phyloP scores from a whole-genome alignment of 805 yeast genomes.

The Metschnikowia lunata region DNA sequence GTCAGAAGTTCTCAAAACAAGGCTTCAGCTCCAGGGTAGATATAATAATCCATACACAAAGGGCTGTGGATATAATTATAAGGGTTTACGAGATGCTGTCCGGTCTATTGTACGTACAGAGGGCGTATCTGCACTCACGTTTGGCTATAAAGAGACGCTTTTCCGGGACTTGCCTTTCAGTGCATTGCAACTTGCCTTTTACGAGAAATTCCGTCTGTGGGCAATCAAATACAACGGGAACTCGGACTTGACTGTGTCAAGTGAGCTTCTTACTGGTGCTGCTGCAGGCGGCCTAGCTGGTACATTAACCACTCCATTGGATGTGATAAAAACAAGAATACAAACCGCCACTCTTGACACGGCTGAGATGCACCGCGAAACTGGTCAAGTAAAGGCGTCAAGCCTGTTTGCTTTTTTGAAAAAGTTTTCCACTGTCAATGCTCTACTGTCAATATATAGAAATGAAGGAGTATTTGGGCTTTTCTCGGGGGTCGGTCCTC shows the following conservation, averaged over 20 bases:
- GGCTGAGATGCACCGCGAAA: slow-evolving; percentile 10
- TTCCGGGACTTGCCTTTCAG: slow-evolving; percentile 92
- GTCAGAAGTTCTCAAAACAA: slow-evolving; percentile 87
- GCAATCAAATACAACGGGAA: slow-evolving; percentile 42
- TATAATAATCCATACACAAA: slow-evolving; percentile 70
- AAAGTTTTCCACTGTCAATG: slow-evolving; percentile 27
- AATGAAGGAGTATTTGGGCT: slow-evolving; percentile 76
- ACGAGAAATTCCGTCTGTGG: slow-evolving; percentile 70
- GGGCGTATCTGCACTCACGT: slow-evolving; percentile 72
- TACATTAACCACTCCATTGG: slow-evolving; percentile 81
- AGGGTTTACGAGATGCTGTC: slow-evolving; percentile 68
- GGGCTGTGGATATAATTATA: slow-evolving; percentile 81
- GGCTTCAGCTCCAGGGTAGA: slow-evolving; percentile 89
- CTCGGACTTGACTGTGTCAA: slow-evolving; percentile 47
- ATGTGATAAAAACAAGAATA: slow-evolving; percentile 85
- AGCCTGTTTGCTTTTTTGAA: slow-evolving; percentile 9
- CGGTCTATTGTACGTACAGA: slow-evolving; percentile 59
- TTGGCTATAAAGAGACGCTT: slow-evolving; percentile 92
- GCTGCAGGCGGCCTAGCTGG: slow-evolving; percentile 96
- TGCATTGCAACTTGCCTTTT: slow-evolving; percentile 93
- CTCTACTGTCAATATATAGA: slow-evolving; percentile 45
- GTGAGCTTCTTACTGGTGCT: slow-evolving; percentile 86
- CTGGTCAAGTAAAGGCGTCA: neutral
- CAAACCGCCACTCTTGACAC: slow-evolving; percentile 69
- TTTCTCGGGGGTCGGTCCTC: slow-evolving; percentile 94